These are phyloP conservation scores for Carpinus fangiana DNA, from an alignment of 306 rosid species.

Conservation along the genomic window DNA sequence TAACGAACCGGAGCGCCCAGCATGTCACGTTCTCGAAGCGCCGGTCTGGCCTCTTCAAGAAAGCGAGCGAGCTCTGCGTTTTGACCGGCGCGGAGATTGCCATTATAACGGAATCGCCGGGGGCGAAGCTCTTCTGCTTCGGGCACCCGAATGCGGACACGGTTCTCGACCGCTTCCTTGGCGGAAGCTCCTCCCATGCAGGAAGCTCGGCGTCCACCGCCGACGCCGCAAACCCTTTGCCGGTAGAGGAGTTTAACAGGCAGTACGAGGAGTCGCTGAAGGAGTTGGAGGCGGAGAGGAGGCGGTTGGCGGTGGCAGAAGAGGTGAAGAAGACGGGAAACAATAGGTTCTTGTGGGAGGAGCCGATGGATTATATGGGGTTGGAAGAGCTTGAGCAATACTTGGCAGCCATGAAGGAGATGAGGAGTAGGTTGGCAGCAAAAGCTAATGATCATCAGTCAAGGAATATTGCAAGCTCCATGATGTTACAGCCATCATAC, in stretches of 20 bases:
- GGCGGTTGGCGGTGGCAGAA: slow-evolving; percentile 13
- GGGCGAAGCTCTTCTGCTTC: slow-evolving; percentile 41
- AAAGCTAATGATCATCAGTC: slow-evolving; percentile 13
- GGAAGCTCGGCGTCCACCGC: background rate
- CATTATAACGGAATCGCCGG: slow-evolving; percentile 48
- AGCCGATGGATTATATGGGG: slow-evolving; percentile 35
- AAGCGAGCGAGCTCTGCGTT: slow-evolving; percentile 53
- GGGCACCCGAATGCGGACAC: slow-evolving; percentile 39
- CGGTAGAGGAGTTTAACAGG: slow-evolving; percentile 19
- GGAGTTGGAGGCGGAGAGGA: slow-evolving; percentile 38
- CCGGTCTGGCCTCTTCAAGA: slow-evolving; percentile 50
- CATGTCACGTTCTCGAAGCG: slow-evolving; percentile 62
- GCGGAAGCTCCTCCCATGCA: background rate
- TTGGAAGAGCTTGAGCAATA: slow-evolving; percentile 33
- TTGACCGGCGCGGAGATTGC: slow-evolving; percentile 43
- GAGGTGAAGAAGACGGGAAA: slow-evolving; percentile 6
- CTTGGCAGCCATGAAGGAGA: slow-evolving; percentile 30
- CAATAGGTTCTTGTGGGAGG: slow-evolving; percentile 41
- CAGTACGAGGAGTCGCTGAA: slow-evolving; percentile 32
- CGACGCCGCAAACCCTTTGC: background rate
- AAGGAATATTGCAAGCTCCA: background rate
- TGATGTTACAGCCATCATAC: background rate
- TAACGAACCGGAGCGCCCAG: slow-evolving; percentile 35
- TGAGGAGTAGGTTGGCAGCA: slow-evolving; percentile 29
- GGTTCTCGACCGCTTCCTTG: slow-evolving; percentile 32